These are phyloP conservation scores for Penicillium corylophilum DNA, from an alignment of 2,329 filamentous ascomycete species.

Conservation along the genomic window DNA sequence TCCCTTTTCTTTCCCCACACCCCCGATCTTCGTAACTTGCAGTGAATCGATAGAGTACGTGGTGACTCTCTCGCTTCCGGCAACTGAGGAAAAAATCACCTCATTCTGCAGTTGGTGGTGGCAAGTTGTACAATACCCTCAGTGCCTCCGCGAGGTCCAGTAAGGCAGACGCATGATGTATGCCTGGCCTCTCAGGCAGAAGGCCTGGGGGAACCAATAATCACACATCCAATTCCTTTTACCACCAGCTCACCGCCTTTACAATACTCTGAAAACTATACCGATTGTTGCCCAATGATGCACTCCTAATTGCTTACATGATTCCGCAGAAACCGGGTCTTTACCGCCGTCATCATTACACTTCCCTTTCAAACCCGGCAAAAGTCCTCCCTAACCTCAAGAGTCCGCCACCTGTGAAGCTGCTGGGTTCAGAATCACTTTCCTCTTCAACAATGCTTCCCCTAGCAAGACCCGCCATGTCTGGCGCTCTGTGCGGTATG, in stretches of 20 bases:
- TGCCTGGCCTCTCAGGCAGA: background rate
- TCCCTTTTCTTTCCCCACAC: background rate
- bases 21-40: background rate
- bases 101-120: background rate
- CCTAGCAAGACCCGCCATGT: constrained; percentile 26
- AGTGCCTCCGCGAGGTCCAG: background rate
- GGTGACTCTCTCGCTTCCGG: background rate
- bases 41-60: background rate
- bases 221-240: constrained; percentile 17
- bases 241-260: constrained; percentile 20
- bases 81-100: background rate
- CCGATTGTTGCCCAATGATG: constrained; percentile 3
- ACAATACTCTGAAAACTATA: constrained; percentile 15
- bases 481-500: constrained; percentile 30
- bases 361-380: constrained; percentile 15
- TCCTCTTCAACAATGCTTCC: constrained; percentile 25
- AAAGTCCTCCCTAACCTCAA: constrained; percentile 22
- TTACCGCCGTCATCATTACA: constrained; percentile 18
- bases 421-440: constrained; percentile 3
- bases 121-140: background rate
- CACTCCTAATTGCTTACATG: constrained; percentile 11
- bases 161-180: background rate
- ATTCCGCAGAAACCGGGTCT: constrained; percentile 5
- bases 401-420: constrained; percentile 21
- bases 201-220: constrained; percentile 13